These are phyloP conservation scores for Tricholoma bakamatsutake DNA, from an alignment of 768 basidiomycete genomes.

Conservation along the genomic window DNA sequence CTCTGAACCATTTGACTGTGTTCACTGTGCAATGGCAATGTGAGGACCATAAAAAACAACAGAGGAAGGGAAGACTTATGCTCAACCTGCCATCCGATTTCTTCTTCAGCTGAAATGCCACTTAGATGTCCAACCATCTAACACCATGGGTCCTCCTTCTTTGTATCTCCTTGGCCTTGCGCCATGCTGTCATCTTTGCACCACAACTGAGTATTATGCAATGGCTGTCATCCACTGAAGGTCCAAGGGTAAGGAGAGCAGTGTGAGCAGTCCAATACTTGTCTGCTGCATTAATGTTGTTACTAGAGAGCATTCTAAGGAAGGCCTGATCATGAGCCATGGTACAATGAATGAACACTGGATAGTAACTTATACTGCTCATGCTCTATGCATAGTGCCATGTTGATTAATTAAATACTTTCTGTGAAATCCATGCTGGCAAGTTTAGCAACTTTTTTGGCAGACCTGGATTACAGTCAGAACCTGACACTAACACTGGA, in stretches of 20 bases:
- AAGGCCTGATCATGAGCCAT: conserved; percentile 4
- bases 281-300: conserved; percentile 12
- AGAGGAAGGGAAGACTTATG: conserved; percentile 9
- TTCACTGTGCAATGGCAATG: conserved; percentile 9
- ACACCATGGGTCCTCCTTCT: conserved; percentile 19
- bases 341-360: not conserved
- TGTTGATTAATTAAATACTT: conserved; percentile 11
- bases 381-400: conserved; percentile 10
- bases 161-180: conserved; percentile 13
- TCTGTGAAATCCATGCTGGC: not conserved
- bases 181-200: conserved; percentile 12
- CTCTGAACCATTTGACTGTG: conserved; percentile 23
- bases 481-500: not conserved
- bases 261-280: conserved; percentile 10
- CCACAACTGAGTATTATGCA: conserved; percentile 12
- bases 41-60: not conserved
- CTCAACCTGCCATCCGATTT: conserved; percentile 18
- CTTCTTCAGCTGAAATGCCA: conserved; percentile 10
- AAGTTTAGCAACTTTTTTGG: conserved; percentile 1
- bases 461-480: not conserved
- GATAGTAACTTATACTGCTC: conserved; percentile 10
- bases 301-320: conserved; percentile 10
- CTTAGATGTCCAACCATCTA: conserved; percentile 14
- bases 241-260: conserved; percentile 12
- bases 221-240: conserved; percentile 10